Evolutionary conservation across 345 rosid species (phyloP).

Genomic region (Citrus glauca): DNA sequence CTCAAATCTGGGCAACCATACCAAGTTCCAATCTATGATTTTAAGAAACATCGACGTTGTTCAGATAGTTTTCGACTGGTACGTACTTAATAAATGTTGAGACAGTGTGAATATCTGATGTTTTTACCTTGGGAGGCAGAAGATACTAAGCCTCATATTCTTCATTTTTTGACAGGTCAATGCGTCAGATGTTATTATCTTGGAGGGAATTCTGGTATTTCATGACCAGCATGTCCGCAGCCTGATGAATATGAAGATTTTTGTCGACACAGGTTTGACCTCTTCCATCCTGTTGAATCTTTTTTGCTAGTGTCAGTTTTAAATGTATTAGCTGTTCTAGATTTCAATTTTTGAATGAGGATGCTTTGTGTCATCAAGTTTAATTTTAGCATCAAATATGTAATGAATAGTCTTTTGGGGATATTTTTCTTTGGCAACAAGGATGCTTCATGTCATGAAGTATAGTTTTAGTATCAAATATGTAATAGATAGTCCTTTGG

Average conservation of each 20-base stretch:
- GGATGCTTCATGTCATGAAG: background rate
- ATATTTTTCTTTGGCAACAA: background rate
- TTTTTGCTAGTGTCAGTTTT: background rate
- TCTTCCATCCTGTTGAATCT: conserved; percentile 8
- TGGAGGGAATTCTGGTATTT: conserved; percentile 96
- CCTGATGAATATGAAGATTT: conserved; percentile 95
- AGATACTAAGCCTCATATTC: background rate
- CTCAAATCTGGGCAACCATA: conserved; percentile 76
- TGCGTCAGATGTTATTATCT: conserved; percentile 94
- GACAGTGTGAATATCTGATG: background rate
- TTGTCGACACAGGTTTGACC: conserved; percentile 86
- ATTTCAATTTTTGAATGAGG: background rate
- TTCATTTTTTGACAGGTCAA: conserved; percentile 55
- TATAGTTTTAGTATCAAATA: background rate
- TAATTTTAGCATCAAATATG: background rate
- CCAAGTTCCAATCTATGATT: conserved; percentile 92
- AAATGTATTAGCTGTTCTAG: background rate
- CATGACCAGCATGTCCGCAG: conserved; percentile 89
- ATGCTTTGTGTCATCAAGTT: background rate
- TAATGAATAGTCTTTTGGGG: background rate
- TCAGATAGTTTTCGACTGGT: conserved; percentile 94
- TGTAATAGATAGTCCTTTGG: background rate
- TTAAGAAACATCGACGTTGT: conserved; percentile 78
- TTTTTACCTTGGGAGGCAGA: background rate
- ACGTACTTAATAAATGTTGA: background rate